Base-by-base conservation (phyloP, 768 basidiomycete species). In the Trametes elegans region DNA sequence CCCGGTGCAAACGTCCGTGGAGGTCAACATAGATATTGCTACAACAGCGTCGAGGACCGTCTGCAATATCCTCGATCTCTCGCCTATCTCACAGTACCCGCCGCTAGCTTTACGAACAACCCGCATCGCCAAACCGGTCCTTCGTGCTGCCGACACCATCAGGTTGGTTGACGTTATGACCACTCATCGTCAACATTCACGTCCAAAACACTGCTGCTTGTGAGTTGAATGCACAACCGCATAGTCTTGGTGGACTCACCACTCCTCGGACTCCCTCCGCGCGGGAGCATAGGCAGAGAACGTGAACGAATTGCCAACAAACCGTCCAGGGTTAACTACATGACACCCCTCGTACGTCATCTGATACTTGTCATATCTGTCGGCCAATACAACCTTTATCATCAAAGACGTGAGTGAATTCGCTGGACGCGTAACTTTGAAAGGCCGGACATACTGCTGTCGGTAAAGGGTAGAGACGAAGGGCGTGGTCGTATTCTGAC, bases 311-410 rank as follows among this genome's bases (percentile, higher is more conserved):
- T 82, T 87, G 5, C 90, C 84, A 13, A 93, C 77, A 67, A 98
- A 98, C 45, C 88, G 85, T 18, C 97, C 95, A 0, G 97, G 97
- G 68, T 99, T 99, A 78, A 98, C 94, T 24, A 98, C 97, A 71
- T 98, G 97, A 64, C 97, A 98, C 10, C 93, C 93, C 55, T 95
- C 94, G 69, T 99, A 99, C 1, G 95, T 98, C 60, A 97, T 78
- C 64, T 97, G 93, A 69, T 93, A 99, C 42, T 89, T 83, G 68
- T 97, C 95, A 66, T 98, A 97, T 71, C 88, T 94, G 73, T 99
- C 97, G 1, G 97, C 97, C 11, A 99, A 81, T 28, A 98, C 78
- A 18, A 98, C 77, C 94, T 97, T 58, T n/a, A n/a, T n/a, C n/a
- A n/a, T 16, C 24, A 28, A 49, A 53, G 3, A 41, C 19, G 28